phyloP scores from a whole-genome alignment of 305 asterid genomes.

The Fraxinus albicans region DNA sequence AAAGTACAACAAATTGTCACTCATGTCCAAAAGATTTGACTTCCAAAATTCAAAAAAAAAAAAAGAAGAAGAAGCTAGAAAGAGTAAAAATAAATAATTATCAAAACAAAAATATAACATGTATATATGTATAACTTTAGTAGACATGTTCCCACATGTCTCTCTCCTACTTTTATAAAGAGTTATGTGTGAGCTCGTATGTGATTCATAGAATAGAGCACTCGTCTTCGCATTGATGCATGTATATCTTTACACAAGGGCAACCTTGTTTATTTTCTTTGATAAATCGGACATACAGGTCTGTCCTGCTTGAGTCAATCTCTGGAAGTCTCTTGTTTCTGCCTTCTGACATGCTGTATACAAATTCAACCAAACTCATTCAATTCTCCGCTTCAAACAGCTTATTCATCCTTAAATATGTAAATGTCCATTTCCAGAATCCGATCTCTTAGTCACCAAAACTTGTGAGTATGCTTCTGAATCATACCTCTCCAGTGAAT shows the following conservation, averaged over 20 bases:
- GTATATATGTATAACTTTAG: neutral
- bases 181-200: neutral
- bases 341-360: slow-evolving; percentile 70
- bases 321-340: slow-evolving; percentile 49
- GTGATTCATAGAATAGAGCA: slow-evolving; percentile 4
- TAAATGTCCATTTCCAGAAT: slow-evolving; percentile 67
- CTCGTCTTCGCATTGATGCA: slow-evolving; percentile 9
- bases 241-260: slow-evolving; percentile 44
- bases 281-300: slow-evolving; percentile 66
- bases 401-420: slow-evolving; percentile 80
- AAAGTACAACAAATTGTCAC: neutral
- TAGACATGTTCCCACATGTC: neutral
- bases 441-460: slow-evolving; percentile 58
- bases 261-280: slow-evolving; percentile 42
- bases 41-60: neutral
- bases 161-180: neutral
- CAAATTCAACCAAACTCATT: slow-evolving; percentile 68
- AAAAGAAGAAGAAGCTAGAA: neutral
- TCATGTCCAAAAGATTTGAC: neutral
- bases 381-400: slow-evolving; percentile 71
- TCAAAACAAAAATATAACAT: neutral
- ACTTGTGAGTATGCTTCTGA: slow-evolving; percentile 66
- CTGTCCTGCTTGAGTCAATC: slow-evolving; percentile 57
- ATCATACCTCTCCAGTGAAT: slow-evolving; percentile 87
- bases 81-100: neutral